Base-by-base conservation (phyloP, 805 yeast genomes). In the Teunomyces kruisii region DNA sequence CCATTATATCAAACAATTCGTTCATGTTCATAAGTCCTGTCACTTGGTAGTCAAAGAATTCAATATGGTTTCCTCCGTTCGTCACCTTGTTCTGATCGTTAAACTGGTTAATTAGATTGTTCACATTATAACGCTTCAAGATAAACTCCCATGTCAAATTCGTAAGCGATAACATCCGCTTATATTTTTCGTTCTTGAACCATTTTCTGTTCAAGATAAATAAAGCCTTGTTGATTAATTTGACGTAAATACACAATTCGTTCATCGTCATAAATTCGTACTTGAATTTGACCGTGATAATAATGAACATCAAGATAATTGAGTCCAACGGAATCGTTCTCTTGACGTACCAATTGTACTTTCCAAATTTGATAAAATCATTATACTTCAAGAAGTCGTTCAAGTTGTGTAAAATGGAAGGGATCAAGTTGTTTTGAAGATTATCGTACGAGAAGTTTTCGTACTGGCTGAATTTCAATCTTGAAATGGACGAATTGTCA, bases 251-350 rank as follows among this genome's bases (percentile, higher is more conserved):
- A 17, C 62, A 53, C 40, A 72, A 53, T 47, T 72, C 77, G 44
- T 59, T 60, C 37, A 62, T 51, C 1, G 66, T 63, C 62, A 72
- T 68, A 36, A 66, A 64, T 28, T 69, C 67, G 45, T 64, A 68
- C 46, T 75, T 75, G 56, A 79, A 65, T 55, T 80, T 82, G 6
- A 79, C 75, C 2, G 78, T 72, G 40, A 81, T 67, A 27, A 80
- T 76, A 10, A 79, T 75, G 51, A 78, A 65, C 47, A 80, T 62
- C 43, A 80, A 57, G 10, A 80, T 75, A 12, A 81, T 70, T 6
- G 83, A 79, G 58, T 81, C 84, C 42, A 80, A 66, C 2, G 86
- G 86, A 39, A 81, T 72, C n/a, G 79, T 78, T 37, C 83, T 67
- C 54, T 80, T 75, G 40, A 80, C 70, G 50, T 79, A 81, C 86